Conservation (phyloP, 2,329 filamentous ascomycete genomes). For the Pseudogymnoascus sp. region DNA sequence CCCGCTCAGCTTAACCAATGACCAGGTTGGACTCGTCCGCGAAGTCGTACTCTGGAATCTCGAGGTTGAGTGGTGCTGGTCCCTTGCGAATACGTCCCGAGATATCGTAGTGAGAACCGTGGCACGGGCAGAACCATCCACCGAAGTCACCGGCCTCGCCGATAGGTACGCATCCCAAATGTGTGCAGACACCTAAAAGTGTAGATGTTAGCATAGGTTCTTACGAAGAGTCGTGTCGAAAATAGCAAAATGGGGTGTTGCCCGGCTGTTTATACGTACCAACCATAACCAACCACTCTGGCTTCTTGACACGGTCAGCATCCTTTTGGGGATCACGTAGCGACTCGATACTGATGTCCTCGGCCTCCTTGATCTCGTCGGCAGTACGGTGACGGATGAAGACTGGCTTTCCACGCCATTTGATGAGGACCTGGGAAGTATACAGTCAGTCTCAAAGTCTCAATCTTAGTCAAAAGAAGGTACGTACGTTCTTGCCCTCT, state of each 20-base stretch:
- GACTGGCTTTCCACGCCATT: constrained; percentile 99
- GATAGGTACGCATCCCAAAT: constrained; percentile 97
- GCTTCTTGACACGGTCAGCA: constrained; percentile 90
- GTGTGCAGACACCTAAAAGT: constrained; percentile 82
- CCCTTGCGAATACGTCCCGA: constrained; percentile 97
- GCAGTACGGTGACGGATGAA: constrained; percentile 98
- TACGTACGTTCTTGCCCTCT: constrained; percentile 95
- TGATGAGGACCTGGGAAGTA: constrained; percentile 76
- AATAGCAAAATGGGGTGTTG: neutral
- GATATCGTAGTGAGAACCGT: constrained; percentile 99
- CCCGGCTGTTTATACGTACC: constrained; percentile 43
- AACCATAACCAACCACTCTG: constrained; percentile 98
- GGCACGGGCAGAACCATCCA: constrained; percentile 99
- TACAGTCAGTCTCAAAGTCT: constrained; percentile 12
- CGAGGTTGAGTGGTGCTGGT: constrained; percentile 93
- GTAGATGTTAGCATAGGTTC: constrained; percentile 19
- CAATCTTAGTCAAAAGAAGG: neutral
- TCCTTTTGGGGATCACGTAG: constrained; percentile 90
- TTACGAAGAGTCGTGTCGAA: constrained; percentile 1
- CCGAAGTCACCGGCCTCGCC: constrained; percentile 97
- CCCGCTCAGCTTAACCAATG: constrained; percentile 65
- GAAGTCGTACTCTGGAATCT: constrained; percentile 90
- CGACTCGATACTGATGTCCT: constrained; percentile 71
- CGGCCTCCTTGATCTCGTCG: constrained; percentile 89
- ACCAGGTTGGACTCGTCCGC: constrained; percentile 79